Percentiles rank a stretch among this genome's conserved stretches.
Conservation (phyloP, 2,329 filamentous ascomycete species). For the Calonectria crousiana region DNA sequence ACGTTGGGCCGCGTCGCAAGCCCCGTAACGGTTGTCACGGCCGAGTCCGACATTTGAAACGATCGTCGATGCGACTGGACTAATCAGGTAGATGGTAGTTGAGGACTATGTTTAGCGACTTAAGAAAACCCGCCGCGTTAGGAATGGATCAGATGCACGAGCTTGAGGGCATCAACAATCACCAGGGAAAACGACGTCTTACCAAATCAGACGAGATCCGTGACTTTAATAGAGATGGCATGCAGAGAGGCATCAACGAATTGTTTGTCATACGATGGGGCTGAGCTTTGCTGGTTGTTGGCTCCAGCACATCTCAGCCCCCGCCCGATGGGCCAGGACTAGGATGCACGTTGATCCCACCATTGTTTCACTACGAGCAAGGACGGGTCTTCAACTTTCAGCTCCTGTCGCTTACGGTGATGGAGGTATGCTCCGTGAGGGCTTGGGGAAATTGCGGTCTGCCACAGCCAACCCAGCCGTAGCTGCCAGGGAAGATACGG, state of each 20-base stretch:
- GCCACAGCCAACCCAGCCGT: background rate
- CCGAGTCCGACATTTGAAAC: background rate
- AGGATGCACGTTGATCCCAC: constrained; percentile 1
- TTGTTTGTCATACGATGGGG: background rate
- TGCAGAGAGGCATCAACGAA: background rate
- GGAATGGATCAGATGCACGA: background rate
- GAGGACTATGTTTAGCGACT: background rate
- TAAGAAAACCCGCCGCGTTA: background rate
- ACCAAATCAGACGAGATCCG: background rate
- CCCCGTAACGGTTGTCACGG: background rate
- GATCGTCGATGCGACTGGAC: background rate
- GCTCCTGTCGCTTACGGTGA: background rate
- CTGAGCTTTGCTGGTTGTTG: background rate
- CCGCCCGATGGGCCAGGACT: background rate
- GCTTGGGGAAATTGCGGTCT: background rate
- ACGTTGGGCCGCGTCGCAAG: background rate
- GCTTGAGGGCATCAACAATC: background rate
- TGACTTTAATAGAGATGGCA: background rate
- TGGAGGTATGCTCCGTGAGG: background rate
- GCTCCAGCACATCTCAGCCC: background rate
- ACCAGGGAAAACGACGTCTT: background rate
- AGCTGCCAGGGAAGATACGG: background rate
- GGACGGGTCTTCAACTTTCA: background rate
- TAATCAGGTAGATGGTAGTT: background rate
- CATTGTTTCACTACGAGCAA: background rate